A percentile compares a stretch with the other conserved stretches of the same genome.
Evolutionary conservation across 345 rosid species (phyloP).

Genomic region (Gossypium thurberi): DNA sequence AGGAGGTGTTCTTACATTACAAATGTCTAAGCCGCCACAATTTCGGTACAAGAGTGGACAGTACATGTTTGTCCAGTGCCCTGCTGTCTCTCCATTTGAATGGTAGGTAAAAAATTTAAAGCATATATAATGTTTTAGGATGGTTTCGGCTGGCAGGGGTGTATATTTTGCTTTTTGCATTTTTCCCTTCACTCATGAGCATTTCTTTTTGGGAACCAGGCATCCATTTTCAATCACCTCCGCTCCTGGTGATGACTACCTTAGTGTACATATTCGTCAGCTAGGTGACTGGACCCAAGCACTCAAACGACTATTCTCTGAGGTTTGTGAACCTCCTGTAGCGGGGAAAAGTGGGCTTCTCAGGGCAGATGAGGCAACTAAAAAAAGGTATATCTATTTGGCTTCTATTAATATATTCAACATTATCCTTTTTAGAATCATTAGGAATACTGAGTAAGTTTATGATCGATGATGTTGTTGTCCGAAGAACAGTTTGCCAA

Average conservation of each 20-base stretch:
- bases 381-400: conserved; percentile 44
- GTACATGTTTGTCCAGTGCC: conserved; percentile 97
- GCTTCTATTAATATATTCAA: not conserved
- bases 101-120: conserved; percentile 42
- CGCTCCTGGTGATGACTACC: conserved; percentile 88
- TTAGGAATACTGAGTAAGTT: not conserved
- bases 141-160: not conserved
- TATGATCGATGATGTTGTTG: conserved; percentile 5
- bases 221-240: conserved; percentile 99
- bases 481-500: conserved; percentile 63
- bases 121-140: not conserved
- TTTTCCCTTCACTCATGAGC: not conserved
- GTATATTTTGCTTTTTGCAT: not conserved
- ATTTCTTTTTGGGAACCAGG: conserved; percentile 39
- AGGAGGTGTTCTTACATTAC: conserved; percentile 82
- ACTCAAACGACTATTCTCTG: conserved; percentile 70
- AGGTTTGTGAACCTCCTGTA: conserved; percentile 73
- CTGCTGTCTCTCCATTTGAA: conserved; percentile 96
- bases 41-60: conserved; percentile 95
- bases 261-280: conserved; percentile 90
- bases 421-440: not conserved
- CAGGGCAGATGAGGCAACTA: conserved; percentile 92
- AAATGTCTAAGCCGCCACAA: conserved; percentile 93
- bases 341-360: conserved; percentile 95
- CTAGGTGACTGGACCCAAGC: conserved; percentile 99